Conservation (phyloP, 768 basidiomycete genomes). For the Podaxis mareebaensis region DNA sequence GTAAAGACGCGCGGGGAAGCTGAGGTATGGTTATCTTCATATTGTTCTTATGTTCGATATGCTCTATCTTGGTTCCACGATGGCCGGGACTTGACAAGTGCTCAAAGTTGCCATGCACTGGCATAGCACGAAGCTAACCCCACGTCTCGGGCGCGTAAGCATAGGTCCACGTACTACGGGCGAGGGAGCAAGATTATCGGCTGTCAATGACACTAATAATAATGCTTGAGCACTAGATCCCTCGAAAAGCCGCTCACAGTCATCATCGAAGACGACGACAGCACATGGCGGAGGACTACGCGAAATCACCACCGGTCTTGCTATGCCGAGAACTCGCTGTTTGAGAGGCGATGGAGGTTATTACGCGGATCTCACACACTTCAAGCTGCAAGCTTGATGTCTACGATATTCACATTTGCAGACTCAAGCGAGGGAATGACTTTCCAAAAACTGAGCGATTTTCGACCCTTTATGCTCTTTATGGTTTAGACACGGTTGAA, state of each 20-base stretch:
- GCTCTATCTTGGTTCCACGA: not conserved
- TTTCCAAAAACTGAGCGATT: not conserved
- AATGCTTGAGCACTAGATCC: not conserved
- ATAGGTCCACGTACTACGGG: not conserved
- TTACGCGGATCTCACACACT: too few species aligned
- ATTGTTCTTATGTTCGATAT: not conserved
- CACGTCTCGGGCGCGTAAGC: not conserved
- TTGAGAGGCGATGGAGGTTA: constrained; percentile 13
- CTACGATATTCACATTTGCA: too few species aligned
- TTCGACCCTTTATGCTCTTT: not conserved
- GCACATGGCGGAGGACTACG: not conserved
- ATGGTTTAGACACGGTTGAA: not conserved
- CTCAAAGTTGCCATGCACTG: not conserved
- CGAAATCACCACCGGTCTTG: not conserved
- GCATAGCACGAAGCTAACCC: not conserved
- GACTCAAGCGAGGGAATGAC: not conserved
- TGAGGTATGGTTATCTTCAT: not conserved
- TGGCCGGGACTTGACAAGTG: not conserved
- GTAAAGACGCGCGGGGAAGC: too few species aligned
- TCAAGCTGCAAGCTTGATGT: too few species aligned
- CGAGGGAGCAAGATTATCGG: not conserved
- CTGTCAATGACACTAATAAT: not conserved
- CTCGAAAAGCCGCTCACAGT: not conserved
- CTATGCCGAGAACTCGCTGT: constrained; percentile 10
- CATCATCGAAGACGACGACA: not conserved